phyloP scores from a whole-genome alignment of 495 filamentous ascomycete genomes.

The Xylaria curta region DNA sequence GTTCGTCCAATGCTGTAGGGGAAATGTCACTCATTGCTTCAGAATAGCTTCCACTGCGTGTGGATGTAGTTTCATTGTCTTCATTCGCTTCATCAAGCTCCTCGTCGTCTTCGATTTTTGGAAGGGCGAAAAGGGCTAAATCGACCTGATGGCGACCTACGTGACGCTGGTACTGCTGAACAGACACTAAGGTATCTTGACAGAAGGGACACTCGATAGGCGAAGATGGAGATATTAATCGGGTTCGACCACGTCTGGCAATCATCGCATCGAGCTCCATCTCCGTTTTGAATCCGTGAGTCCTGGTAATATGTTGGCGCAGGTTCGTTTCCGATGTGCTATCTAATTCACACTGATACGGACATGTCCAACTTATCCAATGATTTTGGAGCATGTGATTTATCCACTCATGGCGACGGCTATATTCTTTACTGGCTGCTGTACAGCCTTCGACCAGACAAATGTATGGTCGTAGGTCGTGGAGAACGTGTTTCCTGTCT shows the following conservation, averaged over 20 bases:
- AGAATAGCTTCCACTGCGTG: background rate
- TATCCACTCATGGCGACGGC: conserved; percentile 12
- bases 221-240: background rate
- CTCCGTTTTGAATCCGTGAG: background rate
- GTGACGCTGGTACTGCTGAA: conserved; percentile 43
- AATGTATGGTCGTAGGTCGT: conserved; percentile 43
- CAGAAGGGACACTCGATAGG: conserved; percentile 21
- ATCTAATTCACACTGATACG: conserved; percentile 11
- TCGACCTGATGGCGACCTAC: conserved; percentile 48
- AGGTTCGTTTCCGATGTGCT: background rate
- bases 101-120: conserved; percentile 31
- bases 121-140: conserved; percentile 48
- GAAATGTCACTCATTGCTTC: conserved; percentile 2
- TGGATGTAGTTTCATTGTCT: conserved; percentile 10
- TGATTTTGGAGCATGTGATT: conserved; percentile 17
- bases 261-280: conserved; percentile 16
- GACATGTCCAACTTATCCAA: conserved; percentile 18
- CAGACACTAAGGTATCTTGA: conserved; percentile 17
- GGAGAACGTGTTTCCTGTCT: conserved; percentile 41
- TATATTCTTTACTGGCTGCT: background rate
- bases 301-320: conserved; percentile 3
- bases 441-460: conserved; percentile 33
- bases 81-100: conserved; percentile 17
- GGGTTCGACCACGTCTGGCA: conserved; percentile 5
- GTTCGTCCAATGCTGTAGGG: background rate